Percentiles rank a stretch among this genome's conserved stretches.
phyloP scores from a whole-genome alignment of 2,329 filamentous ascomycete genomes.

The Dactylellina parvicollis region DNA sequence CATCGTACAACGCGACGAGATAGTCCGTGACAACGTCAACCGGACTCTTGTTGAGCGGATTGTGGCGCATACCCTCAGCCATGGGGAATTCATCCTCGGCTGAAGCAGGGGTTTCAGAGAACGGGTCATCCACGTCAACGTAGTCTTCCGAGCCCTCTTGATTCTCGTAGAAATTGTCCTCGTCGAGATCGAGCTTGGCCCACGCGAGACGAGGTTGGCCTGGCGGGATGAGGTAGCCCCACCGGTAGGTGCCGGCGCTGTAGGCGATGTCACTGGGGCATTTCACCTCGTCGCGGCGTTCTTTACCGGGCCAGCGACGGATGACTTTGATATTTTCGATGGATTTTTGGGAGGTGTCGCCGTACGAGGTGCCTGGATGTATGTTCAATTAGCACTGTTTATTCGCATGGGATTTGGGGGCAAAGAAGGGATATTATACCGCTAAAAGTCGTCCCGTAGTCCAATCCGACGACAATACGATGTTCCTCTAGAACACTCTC shows the following conservation, averaged over 20 bases:
- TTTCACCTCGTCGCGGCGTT: slow-evolving; percentile 48
- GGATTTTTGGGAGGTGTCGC: slow-evolving; percentile 50
- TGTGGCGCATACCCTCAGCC: slow-evolving; percentile 45
- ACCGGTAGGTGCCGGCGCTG: slow-evolving; percentile 30
- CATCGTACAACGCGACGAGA: slow-evolving; percentile 64
- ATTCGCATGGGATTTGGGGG: not conserved
- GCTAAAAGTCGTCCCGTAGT: slow-evolving; percentile 51
- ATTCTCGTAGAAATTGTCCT: slow-evolving; percentile 51
- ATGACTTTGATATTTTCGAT: slow-evolving; percentile 51
- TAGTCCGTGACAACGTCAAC: slow-evolving; percentile 65
- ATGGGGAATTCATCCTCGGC: slow-evolving; percentile 43
- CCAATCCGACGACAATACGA: slow-evolving; percentile 49
- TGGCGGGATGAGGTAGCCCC: slow-evolving; percentile 39
- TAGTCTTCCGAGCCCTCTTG: slow-evolving; percentile 39
- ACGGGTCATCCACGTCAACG: slow-evolving; percentile 35
- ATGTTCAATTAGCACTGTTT: not conserved
- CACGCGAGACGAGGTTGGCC: slow-evolving; percentile 34
- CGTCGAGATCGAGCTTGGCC: slow-evolving; percentile 51
- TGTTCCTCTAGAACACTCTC: slow-evolving; percentile 43
- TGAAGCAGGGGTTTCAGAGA: slow-evolving; percentile 13
- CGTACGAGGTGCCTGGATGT: slow-evolving; percentile 30
- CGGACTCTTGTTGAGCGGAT: slow-evolving; percentile 55
- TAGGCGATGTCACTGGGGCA: slow-evolving; percentile 53
- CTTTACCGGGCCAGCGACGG: slow-evolving; percentile 43
- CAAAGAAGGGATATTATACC: slow-evolving; percentile 7